Evolutionary conservation across 306 rosid species (phyloP).

Genomic region (Malus asiatica): DNA sequence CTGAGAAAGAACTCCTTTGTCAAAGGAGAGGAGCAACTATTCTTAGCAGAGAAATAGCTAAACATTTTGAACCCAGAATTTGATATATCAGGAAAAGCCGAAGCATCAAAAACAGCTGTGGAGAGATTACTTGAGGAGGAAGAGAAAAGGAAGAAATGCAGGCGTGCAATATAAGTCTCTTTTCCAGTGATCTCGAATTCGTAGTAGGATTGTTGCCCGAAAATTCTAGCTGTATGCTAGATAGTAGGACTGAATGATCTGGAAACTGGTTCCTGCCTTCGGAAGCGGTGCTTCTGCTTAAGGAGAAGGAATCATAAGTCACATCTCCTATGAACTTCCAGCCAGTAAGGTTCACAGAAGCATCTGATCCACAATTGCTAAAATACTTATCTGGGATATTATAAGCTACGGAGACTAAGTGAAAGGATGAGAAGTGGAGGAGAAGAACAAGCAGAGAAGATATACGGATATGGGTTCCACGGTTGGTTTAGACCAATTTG

Average conservation of each 20-base stretch:
- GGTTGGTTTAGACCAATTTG: too few species aligned
- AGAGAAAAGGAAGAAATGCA: constrained; percentile 43
- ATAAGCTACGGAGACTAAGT: too few species aligned
- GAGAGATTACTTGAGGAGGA: constrained; percentile 9
- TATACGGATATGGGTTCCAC: too few species aligned
- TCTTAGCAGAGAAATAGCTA: constrained; percentile 18
- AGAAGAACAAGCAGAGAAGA: too few species aligned
- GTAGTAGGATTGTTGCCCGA: background rate
- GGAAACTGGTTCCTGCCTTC: background rate
- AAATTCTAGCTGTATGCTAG: constrained; percentile 32
- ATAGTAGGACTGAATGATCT: background rate
- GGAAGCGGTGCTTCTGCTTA: background rate
- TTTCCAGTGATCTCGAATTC: background rate
- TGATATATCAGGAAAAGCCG: constrained; percentile 20
- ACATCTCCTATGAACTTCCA: constrained; percentile 7
- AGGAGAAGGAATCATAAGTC: background rate
- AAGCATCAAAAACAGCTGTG: constrained; percentile 36
- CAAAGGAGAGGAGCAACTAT: constrained; percentile 3
- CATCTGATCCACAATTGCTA: constrained; percentile 28
- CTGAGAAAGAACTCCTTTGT: constrained; percentile 29
- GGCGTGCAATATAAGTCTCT: constrained; percentile 35
- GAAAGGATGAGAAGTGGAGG: too few species aligned
- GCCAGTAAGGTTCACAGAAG: background rate
- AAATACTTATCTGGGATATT: too few species aligned
- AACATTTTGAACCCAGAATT: constrained; percentile 24